A percentile compares a stretch with the other conserved stretches of the same genome.
phyloP scores from a whole-genome alignment of 352 stramenopile genomes.

The Pythium volutum region DNA sequence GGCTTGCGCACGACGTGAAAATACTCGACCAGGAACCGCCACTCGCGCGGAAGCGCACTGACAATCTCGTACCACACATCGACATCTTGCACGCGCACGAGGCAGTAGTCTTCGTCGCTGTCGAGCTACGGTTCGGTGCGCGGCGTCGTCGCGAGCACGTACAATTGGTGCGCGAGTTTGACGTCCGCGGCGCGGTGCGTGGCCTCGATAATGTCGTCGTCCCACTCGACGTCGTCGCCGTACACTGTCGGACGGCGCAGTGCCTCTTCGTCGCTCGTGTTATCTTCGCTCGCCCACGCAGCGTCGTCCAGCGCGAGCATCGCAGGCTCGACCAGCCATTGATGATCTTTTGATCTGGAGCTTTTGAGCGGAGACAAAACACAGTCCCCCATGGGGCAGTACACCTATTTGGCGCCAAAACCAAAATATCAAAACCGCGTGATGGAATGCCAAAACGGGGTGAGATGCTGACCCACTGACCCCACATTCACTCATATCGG shows the following conservation, averaged over 20 bases:
- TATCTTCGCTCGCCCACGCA: background rate
- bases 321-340: too few relatives aligned
- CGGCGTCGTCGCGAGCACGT: background rate
- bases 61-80: background rate
- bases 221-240: background rate
- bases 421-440: too few relatives aligned
- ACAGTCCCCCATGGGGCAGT: too few relatives aligned
- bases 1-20: background rate
- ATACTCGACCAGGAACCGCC: background rate
- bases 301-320: background rate
- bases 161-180: background rate
- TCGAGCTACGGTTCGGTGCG: background rate
- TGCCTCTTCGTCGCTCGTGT: background rate
- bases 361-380: too few relatives aligned
- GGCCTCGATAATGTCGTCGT: background rate
- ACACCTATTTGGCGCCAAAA: too few relatives aligned
- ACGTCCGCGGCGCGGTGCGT: background rate
- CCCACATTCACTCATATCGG: too few relatives aligned
- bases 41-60: background rate
- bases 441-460: too few relatives aligned
- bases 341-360: too few relatives aligned
- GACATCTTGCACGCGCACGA: background rate
- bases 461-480: too few relatives aligned
- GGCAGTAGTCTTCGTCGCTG: background rate
- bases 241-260: background rate